Base-by-base conservation (phyloP, 305 asterid genomes). In the Vinca major region DNA sequence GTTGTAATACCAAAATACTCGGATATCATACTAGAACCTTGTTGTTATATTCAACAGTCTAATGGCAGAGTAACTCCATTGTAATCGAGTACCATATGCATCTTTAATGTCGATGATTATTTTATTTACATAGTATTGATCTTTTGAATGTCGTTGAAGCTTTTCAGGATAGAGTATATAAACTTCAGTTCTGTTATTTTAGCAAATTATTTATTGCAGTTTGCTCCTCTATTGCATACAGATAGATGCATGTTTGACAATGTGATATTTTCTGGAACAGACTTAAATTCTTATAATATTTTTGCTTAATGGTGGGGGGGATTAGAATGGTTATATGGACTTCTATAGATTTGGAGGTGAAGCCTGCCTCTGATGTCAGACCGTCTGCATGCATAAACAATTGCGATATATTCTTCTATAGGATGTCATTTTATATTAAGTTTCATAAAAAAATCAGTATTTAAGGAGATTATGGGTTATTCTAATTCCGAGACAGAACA, bases 1-100 rank as follows among this genome's bases (percentile, higher is more conserved):
- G 10, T 17, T 71, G 69, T 63, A 70, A 49, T 41, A 49, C 64
- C 40, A 14, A 52, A 11, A 63, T 53, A 10, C 20, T 47, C 12
- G 4, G 55, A 13, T 62, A 63, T 49, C 51, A 48, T 1, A 12
- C 51, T 12, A 10, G n/a, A 48, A 10, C 51, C 20, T 4, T 9
- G 37, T 54, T 57, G 17, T 57, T 7, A 7, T 36, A 12, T 36
- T 57, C 47, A 20, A 45, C 11, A 44, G 48, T 44, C 12, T 16
- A 3, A 3, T 68, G 55, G 13, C 62, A 41, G 13, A 47, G 17
- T 5, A 33, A n/a, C 8, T 47, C 17, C n/a, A 33, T 26, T 47
- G 36, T 69, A 33, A 56, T 36, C 0, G n/a, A 26, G 7, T 26
- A 21, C 4, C 8, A 12, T 0, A 60, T 61, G 65, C 33, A 1